Base-by-base conservation (phyloP, 306 rosid genomes). In the Myrica gale region DNA sequence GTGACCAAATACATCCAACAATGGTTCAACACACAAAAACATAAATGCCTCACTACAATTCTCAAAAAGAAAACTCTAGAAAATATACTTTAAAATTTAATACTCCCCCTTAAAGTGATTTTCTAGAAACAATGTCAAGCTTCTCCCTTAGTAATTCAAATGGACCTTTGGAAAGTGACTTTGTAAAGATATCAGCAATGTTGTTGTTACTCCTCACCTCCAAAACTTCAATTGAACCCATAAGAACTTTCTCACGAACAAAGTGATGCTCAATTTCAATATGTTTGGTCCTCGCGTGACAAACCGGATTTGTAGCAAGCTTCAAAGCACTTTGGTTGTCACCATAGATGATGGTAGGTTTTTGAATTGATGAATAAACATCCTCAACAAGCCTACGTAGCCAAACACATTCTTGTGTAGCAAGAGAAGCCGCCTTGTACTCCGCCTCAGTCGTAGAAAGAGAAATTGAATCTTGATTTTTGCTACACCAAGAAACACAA, bases 391-490 rank as follows among this genome's bases (percentile, higher is more conserved):
- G 67, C 8, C n/a, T 6, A 0, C 47, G 0, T 4, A 74, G 71
- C 66, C 67, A 66, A 51, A 65, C 48, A 39, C 72, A 75, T 20
- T 66, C 53, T 52, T 76, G 67, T 2, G 52, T 65, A 44, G 47
- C 47, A 44, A 44, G 8, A 44, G 47, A 44, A 44, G 9, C 9
- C 6, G 47, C 47, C 9, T 3, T 74, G 10, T 61, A 74, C 6
- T 60, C 71, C 20, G 48, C 60, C 16, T 74, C 19, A 3, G n/a
- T 46, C 6, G 32, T 74, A 0, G 70, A 46, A 7, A 74, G 32
- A 21, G 21, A 15, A 0, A 58, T 19, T 15, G 37, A 48, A 16
- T 46, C 46, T 23, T 23, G 26, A 0, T 23, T 23, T 23, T 23
- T 23, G 26, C 26, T 23, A 23, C 26, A 23, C 26, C 26, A 23